Percentiles rank a stretch among this genome's conserved stretches.
phyloP scores from a whole-genome alignment of 345 rosid species.

The Arabidopsis suecica region DNA sequence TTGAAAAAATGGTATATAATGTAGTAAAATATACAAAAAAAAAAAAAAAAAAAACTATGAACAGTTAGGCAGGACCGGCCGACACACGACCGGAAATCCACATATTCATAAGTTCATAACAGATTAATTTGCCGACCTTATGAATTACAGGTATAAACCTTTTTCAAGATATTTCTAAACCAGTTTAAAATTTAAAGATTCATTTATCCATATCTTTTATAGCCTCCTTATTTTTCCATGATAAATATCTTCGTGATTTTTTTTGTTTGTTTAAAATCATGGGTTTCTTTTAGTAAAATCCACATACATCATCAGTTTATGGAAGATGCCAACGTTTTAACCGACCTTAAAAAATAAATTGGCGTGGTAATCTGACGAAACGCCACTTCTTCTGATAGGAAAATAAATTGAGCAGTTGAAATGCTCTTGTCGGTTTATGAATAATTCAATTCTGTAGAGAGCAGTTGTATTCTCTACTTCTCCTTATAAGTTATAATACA shows the following conservation, averaged over 20 bases:
- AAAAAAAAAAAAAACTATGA: too few species aligned
- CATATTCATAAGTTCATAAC: too few species aligned
- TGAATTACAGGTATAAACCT: too few species aligned
- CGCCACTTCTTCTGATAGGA: not conserved
- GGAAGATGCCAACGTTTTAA: not conserved
- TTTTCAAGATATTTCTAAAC: too few species aligned
- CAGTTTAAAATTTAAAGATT: too few species aligned
- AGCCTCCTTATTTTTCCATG: too few species aligned
- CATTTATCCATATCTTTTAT: too few species aligned
- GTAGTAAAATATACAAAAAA: too few species aligned
- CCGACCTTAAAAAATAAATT: not conserved
- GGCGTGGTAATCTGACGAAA: not conserved
- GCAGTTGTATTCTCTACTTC: slow-evolving; percentile 20
- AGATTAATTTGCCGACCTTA: too few species aligned
- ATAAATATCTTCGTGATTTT: not conserved
- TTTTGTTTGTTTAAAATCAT: not conserved
- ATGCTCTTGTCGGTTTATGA: slow-evolving; percentile 8
- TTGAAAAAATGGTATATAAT: too few species aligned
- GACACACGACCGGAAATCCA: too few species aligned
- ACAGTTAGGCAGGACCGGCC: too few species aligned
- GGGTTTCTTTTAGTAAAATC: not conserved
- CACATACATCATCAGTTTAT: not conserved
- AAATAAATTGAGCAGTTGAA: slow-evolving; percentile 19
- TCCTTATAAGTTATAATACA: slow-evolving; percentile 17
- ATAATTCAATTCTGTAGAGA: not conserved